Base-by-base conservation (phyloP, 2,329 filamentous ascomycete species). In the Cadophora gregata region DNA sequence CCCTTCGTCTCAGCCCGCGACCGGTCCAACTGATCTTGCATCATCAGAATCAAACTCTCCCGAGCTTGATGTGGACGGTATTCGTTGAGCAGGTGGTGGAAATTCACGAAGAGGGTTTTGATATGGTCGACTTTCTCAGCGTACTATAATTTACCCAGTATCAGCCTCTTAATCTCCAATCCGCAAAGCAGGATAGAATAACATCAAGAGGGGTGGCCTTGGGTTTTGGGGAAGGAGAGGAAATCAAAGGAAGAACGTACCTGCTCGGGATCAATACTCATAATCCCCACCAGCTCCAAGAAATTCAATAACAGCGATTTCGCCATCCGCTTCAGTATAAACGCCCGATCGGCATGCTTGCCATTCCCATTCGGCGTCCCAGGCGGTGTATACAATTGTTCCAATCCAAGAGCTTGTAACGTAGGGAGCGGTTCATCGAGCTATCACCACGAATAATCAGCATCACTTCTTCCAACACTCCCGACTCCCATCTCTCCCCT, bases 31-130 rank as follows among this genome's bases (percentile, higher is more conserved):
- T 95, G 91, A 71, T 91, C 90, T 79, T 97, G 92, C 91, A 97
- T 93, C 82, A 95, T 86, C 71, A 90, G 80, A 36, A 97, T 97
- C 66, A 97, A 82, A 31, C 90, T 93, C 81, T 97, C 94, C 53
- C 95, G 83, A 27, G 94, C 93, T 80, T 98, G 95, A 77, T 97
- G 94, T 10, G 94, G 94, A 36, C 95, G 86, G 80, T 97, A 98
- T 78, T 97, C 90, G 78, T 99, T 99, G 71, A 98, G 88, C 63
- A 97, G 85, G 75, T 96, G 93, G 79, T 97, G 93, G 75, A 96
- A 91, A 78, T 98, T 98, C 78, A 95, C 89, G 70, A 97, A 90
- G 31, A 98, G 81, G 19, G 90, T 93, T 74, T 91, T 86, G 36
- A 99, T 80, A 77, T 98, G 91, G 53, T 88, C 83, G 55, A 95